A percentile compares a stretch with the other conserved stretches of the same genome.
Conservation (phyloP, 1,284 basidiomycete genomes). For the Cystobasidium sp. region DNA sequence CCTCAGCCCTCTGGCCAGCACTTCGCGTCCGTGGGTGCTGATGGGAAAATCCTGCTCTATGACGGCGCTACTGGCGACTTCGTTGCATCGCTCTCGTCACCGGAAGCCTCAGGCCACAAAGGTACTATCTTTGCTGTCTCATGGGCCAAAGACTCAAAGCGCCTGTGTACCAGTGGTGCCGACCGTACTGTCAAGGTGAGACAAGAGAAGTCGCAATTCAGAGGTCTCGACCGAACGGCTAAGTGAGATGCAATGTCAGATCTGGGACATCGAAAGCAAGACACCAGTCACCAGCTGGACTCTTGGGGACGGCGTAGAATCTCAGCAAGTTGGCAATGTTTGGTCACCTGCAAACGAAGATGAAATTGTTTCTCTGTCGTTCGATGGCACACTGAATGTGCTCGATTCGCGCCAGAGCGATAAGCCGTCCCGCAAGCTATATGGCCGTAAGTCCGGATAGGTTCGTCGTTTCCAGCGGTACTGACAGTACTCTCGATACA, state of each 20-base stretch:
- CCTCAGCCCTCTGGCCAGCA: conserved; percentile 70
- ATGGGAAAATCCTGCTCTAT: conserved; percentile 85
- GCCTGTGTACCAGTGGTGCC: conserved; percentile 32
- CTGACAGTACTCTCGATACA: conserved; percentile 52
- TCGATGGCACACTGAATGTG: conserved; percentile 81
- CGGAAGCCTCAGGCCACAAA: conserved; percentile 52
- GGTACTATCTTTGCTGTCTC: conserved; percentile 59
- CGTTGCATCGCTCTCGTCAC: conserved; percentile 16
- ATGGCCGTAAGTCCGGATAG: conserved; percentile 60
- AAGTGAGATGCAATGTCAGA: conserved; percentile 68
- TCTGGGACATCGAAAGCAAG: conserved; percentile 80
- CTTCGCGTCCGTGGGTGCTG: conserved; percentile 89
- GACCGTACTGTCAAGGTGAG: conserved; percentile 36
- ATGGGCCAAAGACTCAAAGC: conserved; percentile 66
- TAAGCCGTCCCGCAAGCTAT: conserved; percentile 67
- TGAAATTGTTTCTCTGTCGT: conserved; percentile 77
- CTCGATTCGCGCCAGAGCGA: conserved; percentile 74
- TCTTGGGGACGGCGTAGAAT: conserved; percentile 62
- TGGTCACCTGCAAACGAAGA: conserved; percentile 67
- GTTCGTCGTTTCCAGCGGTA: background rate
- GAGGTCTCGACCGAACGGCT: background rate
- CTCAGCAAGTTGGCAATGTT: conserved; percentile 86
- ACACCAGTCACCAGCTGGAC: conserved; percentile 72
- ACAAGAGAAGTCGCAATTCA: too few species aligned
- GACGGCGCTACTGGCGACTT: conserved; percentile 81